Percentiles rank a stretch among this genome's conserved stretches.
Evolutionary conservation across 2,329 filamentous ascomycete genomes (phyloP).

Genomic region (Cladosporium cucumerinum): DNA sequence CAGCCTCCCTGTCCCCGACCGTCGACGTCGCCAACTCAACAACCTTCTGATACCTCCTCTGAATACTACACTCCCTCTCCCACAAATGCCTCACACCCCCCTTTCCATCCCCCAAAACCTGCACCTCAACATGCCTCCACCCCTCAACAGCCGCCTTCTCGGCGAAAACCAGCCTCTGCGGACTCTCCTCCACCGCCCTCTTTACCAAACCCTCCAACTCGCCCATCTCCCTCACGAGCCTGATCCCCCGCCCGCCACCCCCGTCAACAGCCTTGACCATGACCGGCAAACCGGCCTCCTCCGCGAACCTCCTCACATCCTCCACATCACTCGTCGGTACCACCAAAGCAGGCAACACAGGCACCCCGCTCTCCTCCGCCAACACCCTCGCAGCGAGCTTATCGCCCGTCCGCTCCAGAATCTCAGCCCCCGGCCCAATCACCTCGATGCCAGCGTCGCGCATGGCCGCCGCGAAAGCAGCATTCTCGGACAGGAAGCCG

Average conservation of each 20-base stretch:
- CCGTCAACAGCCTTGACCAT: constrained; percentile 66
- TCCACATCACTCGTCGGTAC: constrained; percentile 43
- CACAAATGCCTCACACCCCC: constrained; percentile 54
- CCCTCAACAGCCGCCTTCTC: constrained; percentile 62
- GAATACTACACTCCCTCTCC: constrained; percentile 61
- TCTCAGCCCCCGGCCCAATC: constrained; percentile 56
- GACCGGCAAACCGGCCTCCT: constrained; percentile 49
- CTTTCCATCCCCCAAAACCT: constrained; percentile 56
- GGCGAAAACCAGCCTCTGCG: constrained; percentile 55
- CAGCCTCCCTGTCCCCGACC: constrained; percentile 44
- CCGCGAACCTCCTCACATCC: constrained; percentile 58
- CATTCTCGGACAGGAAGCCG: constrained; percentile 60
- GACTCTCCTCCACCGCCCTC: constrained; percentile 56
- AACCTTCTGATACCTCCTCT: constrained; percentile 60
- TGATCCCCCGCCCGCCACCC: constrained; percentile 59
- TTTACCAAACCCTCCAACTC: constrained; percentile 48
- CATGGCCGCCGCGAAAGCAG: constrained; percentile 49
- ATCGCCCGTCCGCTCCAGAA: constrained; percentile 54
- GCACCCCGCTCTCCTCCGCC: constrained; percentile 51
- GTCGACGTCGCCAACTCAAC: constrained; percentile 58
- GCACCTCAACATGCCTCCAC: constrained; percentile 60
- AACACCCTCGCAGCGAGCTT: constrained; percentile 54
- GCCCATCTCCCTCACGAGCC: constrained; percentile 46
- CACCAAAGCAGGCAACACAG: constrained; percentile 49
- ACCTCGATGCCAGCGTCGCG: constrained; percentile 48